Conservation (phyloP, 139 green algal genomes). For the Chlamydomonas sp. region DNA sequence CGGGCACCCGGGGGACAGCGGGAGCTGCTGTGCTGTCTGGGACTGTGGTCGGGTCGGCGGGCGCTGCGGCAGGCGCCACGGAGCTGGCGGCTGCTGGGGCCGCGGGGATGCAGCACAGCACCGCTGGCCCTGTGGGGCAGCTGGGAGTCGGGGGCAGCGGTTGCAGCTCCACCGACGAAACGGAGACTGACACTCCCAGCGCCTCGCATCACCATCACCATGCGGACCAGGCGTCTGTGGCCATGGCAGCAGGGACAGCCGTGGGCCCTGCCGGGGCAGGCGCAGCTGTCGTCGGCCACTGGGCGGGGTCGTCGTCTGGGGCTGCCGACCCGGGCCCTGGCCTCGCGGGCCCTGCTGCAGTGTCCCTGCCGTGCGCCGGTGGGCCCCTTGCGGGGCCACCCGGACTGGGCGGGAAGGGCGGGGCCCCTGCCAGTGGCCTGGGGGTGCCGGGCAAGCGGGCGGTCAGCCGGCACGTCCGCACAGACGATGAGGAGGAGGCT, state of each 20-base stretch:
- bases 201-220: no score
- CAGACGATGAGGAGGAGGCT: not conserved
- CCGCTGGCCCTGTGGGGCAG: not conserved
- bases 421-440: conserved; percentile 12
- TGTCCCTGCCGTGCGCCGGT: not conserved
- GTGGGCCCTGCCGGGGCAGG: no score
- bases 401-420: conserved; percentile 20
- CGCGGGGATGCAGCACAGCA: not conserved
- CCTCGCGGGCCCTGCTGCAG: not conserved
- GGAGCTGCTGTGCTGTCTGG: not conserved
- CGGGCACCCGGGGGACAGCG: not conserved
- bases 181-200: not conserved
- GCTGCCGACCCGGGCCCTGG: not conserved
- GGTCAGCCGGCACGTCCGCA: not conserved
- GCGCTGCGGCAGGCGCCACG: not conserved
- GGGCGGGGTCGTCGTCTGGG: no score
- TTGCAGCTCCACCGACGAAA: conserved; percentile 36
- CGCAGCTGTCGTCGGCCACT: no score
- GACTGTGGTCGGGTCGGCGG: not conserved
- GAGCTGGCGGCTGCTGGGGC: not conserved
- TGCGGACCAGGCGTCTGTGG: no score
- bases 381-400: not conserved
- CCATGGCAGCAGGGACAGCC: no score
- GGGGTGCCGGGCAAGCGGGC: not conserved
- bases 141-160: conserved; percentile 4